Conservation (phyloP, 805 yeast genomes). For the Kurtzmaniella fragi region DNA sequence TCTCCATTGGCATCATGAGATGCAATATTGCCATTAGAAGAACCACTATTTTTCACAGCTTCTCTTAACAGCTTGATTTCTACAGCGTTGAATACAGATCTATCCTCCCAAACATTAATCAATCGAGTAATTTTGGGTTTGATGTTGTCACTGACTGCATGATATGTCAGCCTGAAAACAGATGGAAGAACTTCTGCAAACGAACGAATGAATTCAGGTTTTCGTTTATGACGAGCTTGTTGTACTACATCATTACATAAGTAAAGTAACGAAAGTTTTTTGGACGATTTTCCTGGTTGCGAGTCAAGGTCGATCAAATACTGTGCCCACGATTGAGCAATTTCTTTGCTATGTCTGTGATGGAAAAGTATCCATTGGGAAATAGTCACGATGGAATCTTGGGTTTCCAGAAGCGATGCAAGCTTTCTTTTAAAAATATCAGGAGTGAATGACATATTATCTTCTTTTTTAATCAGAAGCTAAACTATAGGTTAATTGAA, state of each 20-base stretch:
- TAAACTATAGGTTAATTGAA: no score
- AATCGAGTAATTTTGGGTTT: conserved; percentile 47
- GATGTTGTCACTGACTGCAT: conserved; percentile 26
- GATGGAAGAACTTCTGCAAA: conserved; percentile 48
- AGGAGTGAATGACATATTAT: conserved; percentile 35
- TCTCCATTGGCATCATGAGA: background rate
- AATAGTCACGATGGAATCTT: conserved; percentile 41
- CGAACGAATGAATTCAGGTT: conserved; percentile 51
- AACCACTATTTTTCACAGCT: conserved; percentile 12
- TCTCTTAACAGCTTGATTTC: conserved; percentile 24
- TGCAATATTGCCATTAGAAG: conserved; percentile 11
- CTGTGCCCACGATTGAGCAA: conserved; percentile 32
- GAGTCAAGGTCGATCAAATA: conserved; percentile 13
- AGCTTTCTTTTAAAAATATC: conserved; percentile 31
- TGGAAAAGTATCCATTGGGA: conserved; percentile 45
- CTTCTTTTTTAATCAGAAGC: no score
- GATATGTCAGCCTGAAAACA: conserved; percentile 29
- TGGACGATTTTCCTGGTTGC: conserved; percentile 12
- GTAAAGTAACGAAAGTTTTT: conserved; percentile 57
- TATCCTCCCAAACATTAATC: conserved; percentile 53
- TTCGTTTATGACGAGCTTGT: conserved; percentile 61
- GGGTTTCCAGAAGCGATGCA: conserved; percentile 37
- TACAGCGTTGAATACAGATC: conserved; percentile 36
- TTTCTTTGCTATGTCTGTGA: conserved; percentile 33
- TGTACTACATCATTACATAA: conserved; percentile 80